phyloP scores from a whole-genome alignment of 192 early-diverging fungal species.

The Coemansia sp. region DNA sequence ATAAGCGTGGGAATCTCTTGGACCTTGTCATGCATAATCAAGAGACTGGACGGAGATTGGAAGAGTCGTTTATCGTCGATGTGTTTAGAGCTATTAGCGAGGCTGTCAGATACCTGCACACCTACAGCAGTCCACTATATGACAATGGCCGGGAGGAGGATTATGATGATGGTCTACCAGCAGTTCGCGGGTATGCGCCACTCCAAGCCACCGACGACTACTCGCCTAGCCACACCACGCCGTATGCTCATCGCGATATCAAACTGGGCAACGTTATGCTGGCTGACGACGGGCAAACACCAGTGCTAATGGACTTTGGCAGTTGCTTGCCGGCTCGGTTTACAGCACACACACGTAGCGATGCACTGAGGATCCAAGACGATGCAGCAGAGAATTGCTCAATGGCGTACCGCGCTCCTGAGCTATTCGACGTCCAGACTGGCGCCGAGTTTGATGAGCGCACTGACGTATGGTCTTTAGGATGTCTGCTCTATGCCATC shows the following conservation, averaged over 20 bases:
- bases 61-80: constrained; percentile 60
- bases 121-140: neutral
- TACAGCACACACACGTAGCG: constrained; percentile 56
- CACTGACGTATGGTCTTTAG: constrained; percentile 79
- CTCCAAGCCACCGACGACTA: neutral
- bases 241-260: constrained; percentile 73
- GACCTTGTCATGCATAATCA: constrained; percentile 60
- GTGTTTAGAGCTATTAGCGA: constrained; percentile 64
- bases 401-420: constrained; percentile 77
- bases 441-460: constrained; percentile 63
- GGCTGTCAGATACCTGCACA: constrained; percentile 61
- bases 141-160: neutral
- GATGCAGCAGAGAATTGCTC: constrained; percentile 69
- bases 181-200: constrained; percentile 10
- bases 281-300: constrained; percentile 64
- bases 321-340: constrained; percentile 64
- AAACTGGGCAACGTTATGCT: constrained; percentile 77
- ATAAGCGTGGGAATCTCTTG: constrained; percentile 59
- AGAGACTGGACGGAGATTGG: constrained; percentile 49
- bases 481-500: constrained; percentile 73
- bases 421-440: constrained; percentile 77
- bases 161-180: neutral
- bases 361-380: constrained; percentile 72
- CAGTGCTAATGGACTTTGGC: constrained; percentile 80
- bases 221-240: constrained; percentile 26